Percentiles rank a stretch among this genome's conserved stretches.
Evolutionary conservation across 768 basidiomycete genomes (phyloP).

Genomic region (Tubosaeta brunneosetosa): DNA sequence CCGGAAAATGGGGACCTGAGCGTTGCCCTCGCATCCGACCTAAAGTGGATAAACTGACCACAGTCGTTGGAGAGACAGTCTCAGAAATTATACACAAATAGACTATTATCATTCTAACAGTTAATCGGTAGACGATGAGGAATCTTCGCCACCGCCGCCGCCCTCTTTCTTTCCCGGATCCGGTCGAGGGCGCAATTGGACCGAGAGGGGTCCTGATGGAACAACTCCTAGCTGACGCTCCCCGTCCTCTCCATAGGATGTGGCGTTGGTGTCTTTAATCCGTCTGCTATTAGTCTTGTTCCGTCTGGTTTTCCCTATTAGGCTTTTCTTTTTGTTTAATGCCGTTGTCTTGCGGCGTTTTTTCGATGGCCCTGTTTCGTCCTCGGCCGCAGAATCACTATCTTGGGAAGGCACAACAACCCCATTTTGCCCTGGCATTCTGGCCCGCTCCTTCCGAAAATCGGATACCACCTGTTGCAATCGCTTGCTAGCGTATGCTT

Average conservation of each 20-base stretch:
- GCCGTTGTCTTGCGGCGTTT: slow-evolving; percentile 30
- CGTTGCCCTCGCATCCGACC: neutral
- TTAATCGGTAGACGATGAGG: slow-evolving; percentile 1
- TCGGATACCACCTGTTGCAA: slow-evolving; percentile 83
- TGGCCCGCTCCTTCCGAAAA: slow-evolving; percentile 52
- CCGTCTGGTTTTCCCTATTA: slow-evolving; percentile 1
- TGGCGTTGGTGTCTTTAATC: neutral
- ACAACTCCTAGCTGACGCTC: neutral
- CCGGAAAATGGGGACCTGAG: slow-evolving; percentile 3
- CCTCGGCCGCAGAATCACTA: slow-evolving; percentile 25
- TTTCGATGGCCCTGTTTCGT: slow-evolving; percentile 22
- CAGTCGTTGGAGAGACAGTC: slow-evolving; percentile 1
- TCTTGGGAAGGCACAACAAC: slow-evolving; percentile 21
- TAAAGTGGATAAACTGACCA: neutral
- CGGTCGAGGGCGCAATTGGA: slow-evolving; percentile 40
- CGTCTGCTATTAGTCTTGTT: neutral
- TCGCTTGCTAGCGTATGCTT: slow-evolving; percentile 81
- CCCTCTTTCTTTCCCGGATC: slow-evolving; percentile 28
- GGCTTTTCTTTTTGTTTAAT: slow-evolving; percentile 10
- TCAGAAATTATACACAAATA: slow-evolving; percentile 5
- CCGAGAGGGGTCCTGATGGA: slow-evolving; percentile 23
- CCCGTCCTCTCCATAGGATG: slow-evolving; percentile 11
- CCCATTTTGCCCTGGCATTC: slow-evolving; percentile 12
- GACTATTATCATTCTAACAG: slow-evolving; percentile 1
- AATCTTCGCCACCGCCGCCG: slow-evolving; percentile 6